Evolutionary conservation across 2,329 filamentous ascomycete genomes (phyloP), one percentile per base, ranked within the genome.

Genomic region (Fusarium palustre): DNA sequence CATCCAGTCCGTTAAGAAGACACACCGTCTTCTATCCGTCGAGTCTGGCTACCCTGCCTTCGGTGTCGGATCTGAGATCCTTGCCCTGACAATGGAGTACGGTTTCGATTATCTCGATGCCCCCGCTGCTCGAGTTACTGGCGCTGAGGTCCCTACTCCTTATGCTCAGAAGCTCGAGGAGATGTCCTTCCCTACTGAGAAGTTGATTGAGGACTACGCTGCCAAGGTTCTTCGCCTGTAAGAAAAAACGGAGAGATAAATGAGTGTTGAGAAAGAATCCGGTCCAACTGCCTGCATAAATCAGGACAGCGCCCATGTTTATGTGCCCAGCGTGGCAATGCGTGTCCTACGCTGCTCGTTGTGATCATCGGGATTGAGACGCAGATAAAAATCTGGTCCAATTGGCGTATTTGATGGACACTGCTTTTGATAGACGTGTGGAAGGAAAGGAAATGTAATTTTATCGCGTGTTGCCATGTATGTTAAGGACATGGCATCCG

Each of bases 1-100:
- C 77, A 87, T 98, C 82, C 94, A 97, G 81, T 97, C 94, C 15
- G 91, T 99, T 80, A 98, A 99, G 92, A 99, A 99, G 91, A 99
- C 96, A 20, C 91, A 92, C 80, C 92, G 91, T 77, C 89, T 99
- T 68, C 87, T 99, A 81, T 90, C 90, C 42, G 93, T 99, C 74
- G 95, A 98, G 84, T 97, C 94, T 59, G 96, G 95, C 71, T 99
- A 94, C 89, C 96, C 96, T 69, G 92, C 93, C 77, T 99, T 94
- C 79, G 96, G 96, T 80, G 93, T 99, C 74, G 88, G 91, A 63
- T 88, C 95, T 60, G 96, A 99, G 85, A 94, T 99, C 76, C 88
- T 99, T 69, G 96, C 96, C 64, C 86, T 97, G 65, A 91, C 93
- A 69, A 97, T 97, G 91, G 96, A 99, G 84, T 99, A 98, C 82